Conservation (phyloP, 306 rosid genomes). For the Abrus precatorius region DNA sequence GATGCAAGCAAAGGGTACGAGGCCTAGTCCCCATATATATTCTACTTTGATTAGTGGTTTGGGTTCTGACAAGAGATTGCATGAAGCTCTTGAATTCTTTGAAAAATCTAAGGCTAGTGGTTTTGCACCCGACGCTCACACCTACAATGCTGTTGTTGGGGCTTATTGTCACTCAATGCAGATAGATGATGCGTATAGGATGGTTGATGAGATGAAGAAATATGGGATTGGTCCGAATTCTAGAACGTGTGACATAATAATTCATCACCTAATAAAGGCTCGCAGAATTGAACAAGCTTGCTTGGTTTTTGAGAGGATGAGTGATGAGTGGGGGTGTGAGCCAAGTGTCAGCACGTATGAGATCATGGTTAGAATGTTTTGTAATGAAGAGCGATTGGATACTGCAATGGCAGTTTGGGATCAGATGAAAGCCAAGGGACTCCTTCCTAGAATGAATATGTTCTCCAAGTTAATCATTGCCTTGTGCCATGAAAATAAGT, state of each 20-base stretch:
- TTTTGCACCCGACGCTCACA: slow-evolving; percentile 66
- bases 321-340: slow-evolving; percentile 65
- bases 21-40: slow-evolving; percentile 79
- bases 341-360: slow-evolving; percentile 77
- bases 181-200: slow-evolving; percentile 63
- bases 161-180: slow-evolving; percentile 79
- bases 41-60: slow-evolving; percentile 83
- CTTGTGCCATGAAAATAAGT: slow-evolving; percentile 69
- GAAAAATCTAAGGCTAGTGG: slow-evolving; percentile 64
- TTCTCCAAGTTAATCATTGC: slow-evolving; percentile 71
- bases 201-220: slow-evolving; percentile 70
- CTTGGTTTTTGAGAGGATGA: slow-evolving; percentile 67
- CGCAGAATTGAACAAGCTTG: slow-evolving; percentile 71
- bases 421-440: slow-evolving; percentile 73
- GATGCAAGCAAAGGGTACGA: slow-evolving; percentile 64
- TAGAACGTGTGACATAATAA: slow-evolving; percentile 74
- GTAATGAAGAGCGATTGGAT: slow-evolving; percentile 68
- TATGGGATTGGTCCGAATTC: slow-evolving; percentile 75
- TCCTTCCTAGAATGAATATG: slow-evolving; percentile 86
- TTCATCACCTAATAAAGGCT: slow-evolving; percentile 74
- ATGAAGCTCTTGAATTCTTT: slow-evolving; percentile 75
- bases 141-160: slow-evolving; percentile 89
- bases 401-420: slow-evolving; percentile 76
- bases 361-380: slow-evolving; percentile 83
- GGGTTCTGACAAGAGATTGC: slow-evolving; percentile 77